Conservation (phyloP, 345 rosid species). For the Combretum micranthum region DNA sequence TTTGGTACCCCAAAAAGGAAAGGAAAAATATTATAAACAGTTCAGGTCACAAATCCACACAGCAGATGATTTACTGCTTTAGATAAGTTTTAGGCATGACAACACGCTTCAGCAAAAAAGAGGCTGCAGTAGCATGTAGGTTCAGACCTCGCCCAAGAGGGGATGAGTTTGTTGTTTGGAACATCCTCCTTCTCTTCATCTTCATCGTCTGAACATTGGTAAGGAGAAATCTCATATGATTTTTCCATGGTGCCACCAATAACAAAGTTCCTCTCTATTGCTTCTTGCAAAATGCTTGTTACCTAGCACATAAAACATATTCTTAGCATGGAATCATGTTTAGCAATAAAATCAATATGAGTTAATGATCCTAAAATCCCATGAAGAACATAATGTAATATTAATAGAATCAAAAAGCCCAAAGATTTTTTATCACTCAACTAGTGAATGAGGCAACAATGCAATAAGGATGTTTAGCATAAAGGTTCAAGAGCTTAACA, state of each 20-base stretch:
- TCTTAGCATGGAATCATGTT: constrained; percentile 7
- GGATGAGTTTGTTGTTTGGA: constrained; percentile 49
- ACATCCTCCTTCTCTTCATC: constrained; percentile 57
- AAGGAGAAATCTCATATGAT: constrained; percentile 89
- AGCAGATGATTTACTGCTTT: not conserved
- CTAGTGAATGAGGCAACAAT: too few relatives aligned
- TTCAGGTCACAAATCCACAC: not conserved
- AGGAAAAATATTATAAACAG: not conserved
- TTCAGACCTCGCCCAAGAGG: constrained; percentile 84
- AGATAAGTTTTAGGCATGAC: not conserved
- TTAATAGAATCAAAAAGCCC: too few relatives aligned
- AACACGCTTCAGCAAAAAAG: not conserved
- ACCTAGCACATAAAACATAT: constrained; percentile 23
- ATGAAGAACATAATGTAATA: too few relatives aligned
- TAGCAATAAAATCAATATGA: not conserved
- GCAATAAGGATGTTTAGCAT: too few relatives aligned
- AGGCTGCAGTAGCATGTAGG: too few relatives aligned
- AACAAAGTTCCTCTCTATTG: constrained; percentile 14
- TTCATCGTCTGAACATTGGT: constrained; percentile 84
- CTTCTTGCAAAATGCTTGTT: constrained; percentile 14
- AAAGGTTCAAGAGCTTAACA: too few relatives aligned
- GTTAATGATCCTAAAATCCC: too few relatives aligned
- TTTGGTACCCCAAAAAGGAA: not conserved
- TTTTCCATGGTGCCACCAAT: constrained; percentile 27
- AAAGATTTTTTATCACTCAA: too few relatives aligned